These are phyloP conservation scores for Fusarium illudens DNA, from an alignment of 2,329 filamentous ascomycete genomes.

Conservation along the genomic window DNA sequence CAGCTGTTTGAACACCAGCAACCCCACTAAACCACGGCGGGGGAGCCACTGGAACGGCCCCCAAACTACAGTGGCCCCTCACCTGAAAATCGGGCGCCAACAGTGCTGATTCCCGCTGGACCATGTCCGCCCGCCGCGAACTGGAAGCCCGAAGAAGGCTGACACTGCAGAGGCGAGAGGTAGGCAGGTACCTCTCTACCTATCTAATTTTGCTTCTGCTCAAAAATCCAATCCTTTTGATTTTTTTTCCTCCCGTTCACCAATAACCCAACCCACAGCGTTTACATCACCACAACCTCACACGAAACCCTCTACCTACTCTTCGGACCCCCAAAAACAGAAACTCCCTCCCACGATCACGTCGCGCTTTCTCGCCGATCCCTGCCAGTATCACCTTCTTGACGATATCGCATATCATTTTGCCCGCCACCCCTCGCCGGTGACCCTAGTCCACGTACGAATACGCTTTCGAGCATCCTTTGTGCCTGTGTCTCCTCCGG, in stretches of 20 bases:
- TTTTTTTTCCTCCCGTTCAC: slow-evolving; percentile 46
- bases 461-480: slow-evolving; percentile 35
- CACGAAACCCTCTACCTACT: slow-evolving; percentile 36
- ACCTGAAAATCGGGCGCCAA: slow-evolving; percentile 11
- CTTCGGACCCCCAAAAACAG: slow-evolving; percentile 26
- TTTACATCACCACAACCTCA: slow-evolving; percentile 45
- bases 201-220: slow-evolving; percentile 46
- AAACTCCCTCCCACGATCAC: slow-evolving; percentile 21
- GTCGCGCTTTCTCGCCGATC: slow-evolving; percentile 33
- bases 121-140: slow-evolving; percentile 5
- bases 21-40: slow-evolving; percentile 33
- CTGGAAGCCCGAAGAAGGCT: slow-evolving; percentile 14
- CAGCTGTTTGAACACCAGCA: background rate
- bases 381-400: slow-evolving; percentile 29
- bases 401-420: slow-evolving; percentile 34
- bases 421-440: slow-evolving; percentile 28
- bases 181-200: slow-evolving; percentile 39
- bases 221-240: slow-evolving; percentile 45
- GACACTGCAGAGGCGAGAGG: slow-evolving; percentile 13
- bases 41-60: slow-evolving; percentile 1
- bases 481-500: slow-evolving; percentile 36
- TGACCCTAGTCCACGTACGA: slow-evolving; percentile 21
- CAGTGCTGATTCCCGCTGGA: slow-evolving; percentile 29
- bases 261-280: slow-evolving; percentile 36
- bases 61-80: slow-evolving; percentile 2